Base-by-base conservation (phyloP, 768 basidiomycete species). In the Hemileccinum impolitum region DNA sequence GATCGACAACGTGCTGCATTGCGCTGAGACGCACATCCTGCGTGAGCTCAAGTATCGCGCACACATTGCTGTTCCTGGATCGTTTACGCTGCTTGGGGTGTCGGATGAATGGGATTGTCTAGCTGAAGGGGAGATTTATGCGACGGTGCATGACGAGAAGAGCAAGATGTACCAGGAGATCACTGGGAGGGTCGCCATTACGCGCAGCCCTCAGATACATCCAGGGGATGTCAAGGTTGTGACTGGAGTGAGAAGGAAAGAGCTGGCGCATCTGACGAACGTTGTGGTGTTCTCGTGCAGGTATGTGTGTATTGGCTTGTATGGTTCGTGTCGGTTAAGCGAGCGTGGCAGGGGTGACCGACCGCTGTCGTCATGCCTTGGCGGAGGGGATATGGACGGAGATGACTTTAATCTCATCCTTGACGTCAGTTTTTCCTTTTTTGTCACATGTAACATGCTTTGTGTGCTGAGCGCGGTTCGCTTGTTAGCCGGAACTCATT, bases 381-480 rank as follows among this genome's bases (percentile, higher is more conserved):
- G 78, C 23, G 79, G 78, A 19, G 79, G 79, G 8, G 78, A 80
- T 60, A 61, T 79, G 39, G 78, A 80, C 53, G 78, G 77, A 5
- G 77, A 79, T 45, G 71, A 75, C 18, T 80, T 75, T 46, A 77
- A 76, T 57, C 35, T 78, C n/a, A 73, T 76, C 39, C 62, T 71
- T 32, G 69, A 75, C 47, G 74, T 75, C 54, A 66, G 60, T 43
- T 8, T 51, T 49, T 36, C 34, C 28, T 14, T 45, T 48, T 26
- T 23, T 28, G 39, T 28, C 32, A n/a, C 11, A 21, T 47, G 13
- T 23, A n/a, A n/a, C n/a, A n/a, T 47, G 44, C 40, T 45, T 50
- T 58, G 49, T 54, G 28, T 21, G 15, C 51, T 48, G 8, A 50
- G 40, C 37, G 39, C 42, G 12, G 32, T 32, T 34, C 38, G n/a